phyloP scores from a whole-genome alignment of 306 rosid genomes.

The Acmispon strigosus region DNA sequence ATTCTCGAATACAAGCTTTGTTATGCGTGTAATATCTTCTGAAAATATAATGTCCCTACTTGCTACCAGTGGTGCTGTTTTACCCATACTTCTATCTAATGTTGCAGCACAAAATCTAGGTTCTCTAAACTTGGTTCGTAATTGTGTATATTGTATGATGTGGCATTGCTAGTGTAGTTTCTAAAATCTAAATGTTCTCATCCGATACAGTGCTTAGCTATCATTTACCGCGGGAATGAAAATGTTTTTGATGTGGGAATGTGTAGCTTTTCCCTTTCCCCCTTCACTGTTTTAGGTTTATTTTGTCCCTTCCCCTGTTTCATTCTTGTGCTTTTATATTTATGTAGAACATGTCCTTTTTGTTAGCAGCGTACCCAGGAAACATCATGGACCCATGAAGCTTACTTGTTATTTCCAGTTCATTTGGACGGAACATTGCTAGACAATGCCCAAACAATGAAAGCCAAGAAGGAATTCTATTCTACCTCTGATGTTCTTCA shows the following conservation, averaged over 20 bases:
- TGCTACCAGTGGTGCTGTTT: background rate
- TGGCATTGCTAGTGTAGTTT: background rate
- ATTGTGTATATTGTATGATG: background rate
- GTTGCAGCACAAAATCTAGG: background rate
- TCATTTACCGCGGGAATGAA: background rate
- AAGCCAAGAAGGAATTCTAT: constrained; percentile 71
- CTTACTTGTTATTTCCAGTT: constrained; percentile 91
- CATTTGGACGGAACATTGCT: constrained; percentile 95
- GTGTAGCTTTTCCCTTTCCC: background rate
- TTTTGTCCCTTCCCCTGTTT: background rate
- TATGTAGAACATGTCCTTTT: constrained; percentile 13
- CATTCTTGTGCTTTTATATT: constrained; percentile 13
- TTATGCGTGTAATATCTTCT: background rate
- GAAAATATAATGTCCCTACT: background rate
- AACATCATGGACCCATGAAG: constrained; percentile 90
- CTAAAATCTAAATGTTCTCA: background rate
- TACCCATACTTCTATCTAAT: background rate
- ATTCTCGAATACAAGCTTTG: background rate
- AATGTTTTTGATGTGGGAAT: background rate
- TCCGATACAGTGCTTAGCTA: background rate
- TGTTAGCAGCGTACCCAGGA: constrained; percentile 70
- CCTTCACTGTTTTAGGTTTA: background rate
- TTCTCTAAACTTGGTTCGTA: constrained; percentile 11
- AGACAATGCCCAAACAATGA: constrained; percentile 81
- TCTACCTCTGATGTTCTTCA: constrained; percentile 87